These are phyloP conservation scores for Selenicereus undatus DNA, from an alignment of 148 eudicot genomes.

Conservation along the genomic window DNA sequence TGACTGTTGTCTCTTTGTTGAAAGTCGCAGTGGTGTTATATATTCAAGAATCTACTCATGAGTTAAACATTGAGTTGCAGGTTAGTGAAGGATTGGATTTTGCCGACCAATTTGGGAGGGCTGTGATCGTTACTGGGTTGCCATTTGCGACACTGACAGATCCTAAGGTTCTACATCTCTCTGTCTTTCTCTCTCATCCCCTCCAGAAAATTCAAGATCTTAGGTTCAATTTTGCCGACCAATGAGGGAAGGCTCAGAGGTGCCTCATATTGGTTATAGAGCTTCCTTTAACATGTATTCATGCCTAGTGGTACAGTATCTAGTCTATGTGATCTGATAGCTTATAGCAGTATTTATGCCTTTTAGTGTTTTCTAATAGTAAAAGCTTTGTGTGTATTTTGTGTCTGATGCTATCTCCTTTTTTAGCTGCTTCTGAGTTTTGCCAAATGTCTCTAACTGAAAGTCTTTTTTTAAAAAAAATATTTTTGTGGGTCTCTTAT, in stretches of 20 bases:
- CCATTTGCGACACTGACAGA: constrained; percentile 84
- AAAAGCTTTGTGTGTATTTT: not conserved
- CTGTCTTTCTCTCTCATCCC: not conserved
- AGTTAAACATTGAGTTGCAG: constrained; percentile 31
- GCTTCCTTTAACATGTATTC: not conserved
- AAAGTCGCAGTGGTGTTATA: not conserved
- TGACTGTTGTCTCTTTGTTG: not conserved
- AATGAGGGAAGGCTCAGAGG: not conserved
- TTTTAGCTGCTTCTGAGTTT: not conserved
- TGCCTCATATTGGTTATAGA: no score
- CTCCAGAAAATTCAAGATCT: not conserved
- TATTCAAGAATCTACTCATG: constrained; percentile 8
- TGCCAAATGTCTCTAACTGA: not conserved
- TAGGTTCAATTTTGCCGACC: not conserved
- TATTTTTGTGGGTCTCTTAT: no score
- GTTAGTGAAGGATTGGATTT: constrained; percentile 99
- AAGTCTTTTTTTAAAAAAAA: no score
- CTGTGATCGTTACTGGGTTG: constrained; percentile 85
- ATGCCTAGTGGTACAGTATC: not conserved
- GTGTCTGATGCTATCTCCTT: not conserved
- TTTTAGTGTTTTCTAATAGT: not conserved
- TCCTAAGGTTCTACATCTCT: constrained; percentile 65
- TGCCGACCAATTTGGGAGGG: constrained; percentile 93
- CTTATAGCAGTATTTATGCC: not conserved
- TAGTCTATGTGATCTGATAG: not conserved